phyloP scores from a whole-genome alignment of 805 yeast species.

The Yarrowia sp. region DNA sequence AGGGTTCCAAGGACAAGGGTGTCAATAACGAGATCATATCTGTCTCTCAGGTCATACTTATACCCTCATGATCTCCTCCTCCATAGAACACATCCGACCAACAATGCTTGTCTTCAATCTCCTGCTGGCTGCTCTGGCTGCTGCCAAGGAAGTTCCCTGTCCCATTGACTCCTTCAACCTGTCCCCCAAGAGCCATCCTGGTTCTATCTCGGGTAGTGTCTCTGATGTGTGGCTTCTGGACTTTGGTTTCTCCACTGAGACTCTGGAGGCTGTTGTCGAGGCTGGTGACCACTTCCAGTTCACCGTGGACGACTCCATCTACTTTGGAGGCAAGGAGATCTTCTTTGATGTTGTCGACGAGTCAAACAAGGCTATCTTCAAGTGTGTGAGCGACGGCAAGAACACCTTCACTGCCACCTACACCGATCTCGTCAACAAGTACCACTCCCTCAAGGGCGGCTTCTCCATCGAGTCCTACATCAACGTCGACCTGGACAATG shows the following conservation, averaged over 20 bases:
- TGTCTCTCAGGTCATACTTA: background rate
- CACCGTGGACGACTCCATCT: background rate
- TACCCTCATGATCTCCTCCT: background rate
- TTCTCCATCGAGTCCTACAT: constrained; percentile 20
- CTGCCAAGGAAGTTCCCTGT: constrained; percentile 9
- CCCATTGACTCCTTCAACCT: constrained; percentile 16
- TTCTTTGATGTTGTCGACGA: background rate
- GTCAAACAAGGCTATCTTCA: background rate
- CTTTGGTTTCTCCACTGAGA: background rate
- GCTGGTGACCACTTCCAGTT: constrained; percentile 10
- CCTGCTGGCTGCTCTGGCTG: constrained; percentile 12
- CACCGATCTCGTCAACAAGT: background rate
- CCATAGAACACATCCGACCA: background rate
- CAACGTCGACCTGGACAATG: background rate
- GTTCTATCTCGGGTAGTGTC: background rate
- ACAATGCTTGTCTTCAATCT: constrained; percentile 16
- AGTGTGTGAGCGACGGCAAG: background rate
- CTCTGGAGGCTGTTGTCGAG: background rate
- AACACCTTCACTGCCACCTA: constrained; percentile 6
- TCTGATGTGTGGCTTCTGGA: background rate
- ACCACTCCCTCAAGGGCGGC: background rate
- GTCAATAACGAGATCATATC: background rate
- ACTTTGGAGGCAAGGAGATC: constrained; percentile 4
- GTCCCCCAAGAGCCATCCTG: background rate
- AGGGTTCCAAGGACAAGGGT: background rate